Evolutionary conservation across 306 rosid species (phyloP).

Genomic region (Lathyrus sativus): DNA sequence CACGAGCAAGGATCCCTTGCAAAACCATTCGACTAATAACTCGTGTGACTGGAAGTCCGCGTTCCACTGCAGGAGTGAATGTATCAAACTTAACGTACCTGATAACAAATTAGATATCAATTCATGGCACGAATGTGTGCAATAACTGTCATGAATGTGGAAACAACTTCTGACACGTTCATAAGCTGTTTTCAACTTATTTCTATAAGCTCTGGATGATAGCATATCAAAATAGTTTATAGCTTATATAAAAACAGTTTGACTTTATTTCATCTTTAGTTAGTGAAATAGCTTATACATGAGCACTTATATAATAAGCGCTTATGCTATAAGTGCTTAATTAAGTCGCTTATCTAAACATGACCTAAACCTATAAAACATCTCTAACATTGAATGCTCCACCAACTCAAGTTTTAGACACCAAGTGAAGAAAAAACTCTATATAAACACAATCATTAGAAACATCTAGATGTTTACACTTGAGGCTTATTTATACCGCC

Average conservation of each 20-base stretch:
- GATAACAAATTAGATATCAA: constrained; percentile 53
- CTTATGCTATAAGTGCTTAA: no score
- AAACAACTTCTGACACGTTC: no score
- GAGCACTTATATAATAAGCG: no score
- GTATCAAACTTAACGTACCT: constrained; percentile 99
- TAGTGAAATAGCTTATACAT: no score
- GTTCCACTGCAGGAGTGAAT: constrained; percentile 96
- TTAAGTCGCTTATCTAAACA: no score
- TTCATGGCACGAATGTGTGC: not conserved
- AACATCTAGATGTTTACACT: constrained; percentile 9
- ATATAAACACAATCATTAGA: not conserved
- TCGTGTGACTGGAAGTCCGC: constrained; percentile 96
- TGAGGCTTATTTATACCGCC: not conserved
- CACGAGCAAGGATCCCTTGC: constrained; percentile 87
- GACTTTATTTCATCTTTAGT: no score
- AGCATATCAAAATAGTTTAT: no score
- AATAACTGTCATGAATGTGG: no score
- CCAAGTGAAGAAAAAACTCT: not conserved
- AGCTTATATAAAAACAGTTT: no score
- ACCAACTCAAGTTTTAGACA: not conserved
- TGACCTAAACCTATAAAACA: not conserved
- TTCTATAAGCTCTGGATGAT: no score
- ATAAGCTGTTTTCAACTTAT: no score
- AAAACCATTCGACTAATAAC: constrained; percentile 86
- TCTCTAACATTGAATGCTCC: constrained; percentile 2